phyloP scores from a whole-genome alignment of 2,329 filamentous ascomycete genomes.

The Stachybotrys chlorohalonatus region DNA sequence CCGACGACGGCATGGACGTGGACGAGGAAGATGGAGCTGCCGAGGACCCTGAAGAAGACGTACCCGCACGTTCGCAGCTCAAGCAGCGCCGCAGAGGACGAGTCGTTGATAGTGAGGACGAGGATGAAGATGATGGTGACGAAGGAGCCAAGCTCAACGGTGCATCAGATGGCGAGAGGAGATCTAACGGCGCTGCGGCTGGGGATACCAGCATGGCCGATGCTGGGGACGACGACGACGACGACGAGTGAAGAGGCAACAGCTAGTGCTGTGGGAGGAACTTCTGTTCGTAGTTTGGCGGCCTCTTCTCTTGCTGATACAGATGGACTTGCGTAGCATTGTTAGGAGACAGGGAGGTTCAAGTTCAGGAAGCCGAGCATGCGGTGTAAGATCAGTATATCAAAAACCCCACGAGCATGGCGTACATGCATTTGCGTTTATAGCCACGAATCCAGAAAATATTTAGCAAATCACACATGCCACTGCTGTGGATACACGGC shows the following conservation, averaged over 20 bases:
- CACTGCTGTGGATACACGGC: too few species aligned
- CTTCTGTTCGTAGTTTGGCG: neutral
- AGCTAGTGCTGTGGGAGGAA: neutral
- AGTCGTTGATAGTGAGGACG: conserved; percentile 47
- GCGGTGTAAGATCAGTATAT: too few species aligned
- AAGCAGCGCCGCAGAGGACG: conserved; percentile 42
- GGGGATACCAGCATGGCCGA: conserved; percentile 32
- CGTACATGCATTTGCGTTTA: too few species aligned
- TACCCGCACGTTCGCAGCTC: conserved; percentile 30
- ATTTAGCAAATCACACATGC: too few species aligned
- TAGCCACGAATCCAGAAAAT: too few species aligned
- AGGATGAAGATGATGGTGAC: conserved; percentile 27
- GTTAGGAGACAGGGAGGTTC: too few species aligned
- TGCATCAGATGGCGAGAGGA: conserved; percentile 14
- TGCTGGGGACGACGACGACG: conserved; percentile 15
- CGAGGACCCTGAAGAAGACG: conserved; percentile 40
- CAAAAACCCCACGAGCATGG: too few species aligned
- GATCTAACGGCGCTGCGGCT: conserved; percentile 4
- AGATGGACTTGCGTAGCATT: too few species aligned
- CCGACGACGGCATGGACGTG: conserved; percentile 42
- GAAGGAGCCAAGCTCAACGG: conserved; percentile 8
- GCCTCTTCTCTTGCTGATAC: too few species aligned
- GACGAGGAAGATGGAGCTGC: conserved; percentile 32
- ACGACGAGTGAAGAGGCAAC: conserved; percentile 3
- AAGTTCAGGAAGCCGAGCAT: too few species aligned